Base-by-base conservation (phyloP, 2,329 filamentous ascomycete genomes). In the Fusarium sp. region DNA sequence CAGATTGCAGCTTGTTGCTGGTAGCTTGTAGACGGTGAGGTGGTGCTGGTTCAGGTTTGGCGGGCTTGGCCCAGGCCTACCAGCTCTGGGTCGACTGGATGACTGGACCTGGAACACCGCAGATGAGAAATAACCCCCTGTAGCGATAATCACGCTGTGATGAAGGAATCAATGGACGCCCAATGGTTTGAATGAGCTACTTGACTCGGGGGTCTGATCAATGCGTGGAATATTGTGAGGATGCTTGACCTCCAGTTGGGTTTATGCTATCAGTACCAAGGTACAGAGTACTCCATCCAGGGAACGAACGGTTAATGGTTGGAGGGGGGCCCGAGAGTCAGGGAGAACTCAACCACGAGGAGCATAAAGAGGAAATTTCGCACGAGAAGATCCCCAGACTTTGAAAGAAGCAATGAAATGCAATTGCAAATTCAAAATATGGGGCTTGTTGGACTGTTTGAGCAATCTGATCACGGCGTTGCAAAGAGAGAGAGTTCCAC, bases 31-130 rank as follows among this genome's bases (percentile, higher is more conserved):
- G 56, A 69, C 56, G 57, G 71, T 70, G 65, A 68, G 67, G 41
- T 59, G 59, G 54, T 56, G 56, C 44, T 49, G 68, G 71, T 73
- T 74, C 71, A 74, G 70, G 71, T 74, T 74, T 68, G 70, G 64
- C 63, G 61, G 67, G 52, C 67, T 70, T 71, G 71, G 64, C 61
- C 27, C 27, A 13, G 27, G 10, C 27, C 27, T 11, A 30, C 27
- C 61, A 62, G 43, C 52, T 58, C 68, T 49, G 41, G 60, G 41
- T 35, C 11, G 27, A 30, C 33, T 35, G 35, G 35, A 19, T 37
- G 35, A 37, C 35, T 37, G 35, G 35, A 37, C 35, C 35, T 27
- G 25, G 27, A 50, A 46, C 44, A 48, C 41, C 43, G 11, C 33
- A 50, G 59, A 59, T 48, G 58, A 50, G 53, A 59, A 52, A 47